Evolutionary conservation across 352 stramenopile species (phyloP), one percentile per base, ranked within the genome.

Genomic region (Globisporangium paddicum): DNA sequence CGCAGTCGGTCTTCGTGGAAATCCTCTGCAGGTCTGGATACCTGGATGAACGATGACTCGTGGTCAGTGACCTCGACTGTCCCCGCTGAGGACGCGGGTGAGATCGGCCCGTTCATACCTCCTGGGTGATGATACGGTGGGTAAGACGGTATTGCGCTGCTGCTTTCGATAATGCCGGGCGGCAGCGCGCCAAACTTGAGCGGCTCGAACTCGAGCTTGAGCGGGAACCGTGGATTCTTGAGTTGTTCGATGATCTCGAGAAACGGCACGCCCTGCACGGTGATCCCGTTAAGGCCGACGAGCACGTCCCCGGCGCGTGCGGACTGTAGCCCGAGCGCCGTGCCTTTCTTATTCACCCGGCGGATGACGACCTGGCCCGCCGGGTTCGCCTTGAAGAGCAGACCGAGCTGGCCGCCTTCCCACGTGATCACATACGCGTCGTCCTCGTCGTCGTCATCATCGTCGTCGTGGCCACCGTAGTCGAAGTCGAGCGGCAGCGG

Each of bases 271-370:
- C 60, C 69, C 1, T 63, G 69, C 19, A 93, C 75, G 16, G 70
- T 75, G 5, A 72, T 58, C 23, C 78, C 76, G 47, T 95, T 90
- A 0, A 95, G 52, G 6, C 77, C 82, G 4, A 91, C 51, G 10
- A 95, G 63, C n/a, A 89, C 76, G 57, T 95, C 86, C n/a, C 86
- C 82, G 0, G 73, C 78, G 26, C 82, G 77, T 19, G 84, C 81
- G 26, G 80, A 78, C 37, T 87, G 72, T 25, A 92, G 57, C 5
- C 78, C 80, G 2, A 75, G 68, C 3, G 82, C 80, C 21, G 69
- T 71, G 38, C 81, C 77, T 42, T 86, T 82, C 65, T 88, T 88
- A 65, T 84, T 91, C 18, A 93, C 80, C 13, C 81, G 73, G 41
- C 83, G 79, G 50, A 93, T 93, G 18, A 90, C 66, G 4, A 81